Base-by-base conservation (phyloP, 805 yeast genomes). In the Cyberlindnera bimundalis region DNA sequence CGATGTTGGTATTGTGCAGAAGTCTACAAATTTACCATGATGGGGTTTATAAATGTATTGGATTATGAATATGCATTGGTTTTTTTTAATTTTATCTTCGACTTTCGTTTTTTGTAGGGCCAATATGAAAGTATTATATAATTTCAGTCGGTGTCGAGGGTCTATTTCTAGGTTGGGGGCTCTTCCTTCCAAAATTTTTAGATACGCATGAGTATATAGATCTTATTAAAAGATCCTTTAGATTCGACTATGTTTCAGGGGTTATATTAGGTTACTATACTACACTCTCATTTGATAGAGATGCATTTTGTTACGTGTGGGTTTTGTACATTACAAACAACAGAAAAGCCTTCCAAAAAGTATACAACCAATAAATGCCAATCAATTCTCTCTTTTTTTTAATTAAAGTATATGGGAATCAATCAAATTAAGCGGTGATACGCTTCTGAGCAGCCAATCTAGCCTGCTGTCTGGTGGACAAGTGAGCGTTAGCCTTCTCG, bases 401-500 rank as follows among this genome's bases (percentile, higher is more conserved):
- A n/a, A 7, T 7, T 15, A 7, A 15, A 29, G 6, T 29, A 29
- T 15, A 13, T 7, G 32, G 19, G 24, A 30, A 18, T 30, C 24
- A 24, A 17, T 13, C 23, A 33, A 42, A 41, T 65, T 64, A 68
- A 74, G 87, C 86, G 69, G 89, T 67, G 63, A 84, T 76, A 71
- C 93, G 83, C 84, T 85, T 85, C 77, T 83, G 88, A 69, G 86
- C 67, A 66, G 89, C 83, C 66, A 84, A 74, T 77, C 93, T 84
- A 72, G 93, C 96, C 72, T 78, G 80, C 78, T 88, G 96, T 82
- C 96, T 85, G 59, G 90, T 69, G 73, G 83, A 78, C 71, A 83
- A 82, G 78, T 87, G 84, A 62, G 77, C 79, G 53, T 67, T 69
- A 59, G 73, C 60, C 64, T 67, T 72, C 63, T 86, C 95, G 61